Percentiles rank a stretch among this genome's conserved stretches.
Evolutionary conservation across 164 flowering plant species (phyloP).

Genomic region (Dillenia turbinata): DNA sequence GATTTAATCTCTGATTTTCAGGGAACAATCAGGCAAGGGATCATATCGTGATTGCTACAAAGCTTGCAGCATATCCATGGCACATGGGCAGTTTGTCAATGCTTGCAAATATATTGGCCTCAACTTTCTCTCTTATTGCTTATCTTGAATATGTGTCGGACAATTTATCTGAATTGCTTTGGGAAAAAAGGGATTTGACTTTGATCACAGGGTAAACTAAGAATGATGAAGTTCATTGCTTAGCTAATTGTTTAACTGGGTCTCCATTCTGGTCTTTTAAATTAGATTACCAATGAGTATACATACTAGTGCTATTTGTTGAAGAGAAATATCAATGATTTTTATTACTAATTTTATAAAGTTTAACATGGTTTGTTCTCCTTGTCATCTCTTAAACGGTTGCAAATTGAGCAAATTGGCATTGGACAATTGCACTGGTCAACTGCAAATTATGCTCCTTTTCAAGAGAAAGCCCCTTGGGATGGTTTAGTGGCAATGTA

Average conservation of each 20-base stretch:
- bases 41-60: constrained; percentile 81
- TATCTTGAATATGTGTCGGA: too few relatives aligned
- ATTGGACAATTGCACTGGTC: constrained; percentile 98
- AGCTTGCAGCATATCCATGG: constrained; percentile 99
- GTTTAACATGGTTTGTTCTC: constrained; percentile 3
- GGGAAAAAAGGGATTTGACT: too few relatives aligned
- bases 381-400: constrained; percentile 75
- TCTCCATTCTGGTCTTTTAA: too few relatives aligned
- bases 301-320: too few relatives aligned
- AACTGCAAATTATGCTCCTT: constrained; percentile 92
- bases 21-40: constrained; percentile 40
- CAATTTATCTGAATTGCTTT: too few relatives aligned
- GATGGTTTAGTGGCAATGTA: constrained; percentile 99
- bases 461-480: constrained; percentile 91
- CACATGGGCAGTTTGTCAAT: constrained; percentile 78
- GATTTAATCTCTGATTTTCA: constrained; percentile 16
- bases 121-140: neutral
- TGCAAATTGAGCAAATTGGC: constrained; percentile 82
- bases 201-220: too few relatives aligned
- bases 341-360: neutral
- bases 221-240: too few relatives aligned
- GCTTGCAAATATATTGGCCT: constrained; percentile 77
- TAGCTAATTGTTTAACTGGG: too few relatives aligned
- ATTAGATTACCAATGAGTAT: too few relatives aligned
- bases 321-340: neutral